phyloP scores from a whole-genome alignment of 768 basidiomycete genomes.

The Hemileccinum impolitum region DNA sequence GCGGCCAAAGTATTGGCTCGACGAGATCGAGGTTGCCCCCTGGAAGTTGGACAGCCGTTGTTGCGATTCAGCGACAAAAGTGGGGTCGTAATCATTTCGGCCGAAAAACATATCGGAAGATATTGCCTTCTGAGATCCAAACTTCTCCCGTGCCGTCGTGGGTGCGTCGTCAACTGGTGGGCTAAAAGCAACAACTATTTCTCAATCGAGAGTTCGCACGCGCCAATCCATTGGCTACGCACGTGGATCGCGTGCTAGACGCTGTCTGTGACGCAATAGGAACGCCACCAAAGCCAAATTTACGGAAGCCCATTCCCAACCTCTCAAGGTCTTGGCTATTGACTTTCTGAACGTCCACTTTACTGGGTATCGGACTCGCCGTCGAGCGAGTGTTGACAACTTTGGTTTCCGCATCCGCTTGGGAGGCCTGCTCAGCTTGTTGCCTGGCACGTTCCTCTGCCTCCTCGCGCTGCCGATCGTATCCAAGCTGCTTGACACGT shows the following conservation, averaged over 20 bases:
- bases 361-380: conserved; percentile 23
- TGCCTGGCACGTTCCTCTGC: conserved; percentile 70
- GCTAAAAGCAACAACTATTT: conserved; percentile 11
- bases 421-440: conserved; percentile 49
- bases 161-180: conserved; percentile 53
- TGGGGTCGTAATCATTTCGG: conserved; percentile 80
- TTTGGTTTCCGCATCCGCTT: conserved; percentile 28
- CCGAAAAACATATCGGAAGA: conserved; percentile 98
- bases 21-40: conserved; percentile 91
- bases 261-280: conserved; percentile 58
- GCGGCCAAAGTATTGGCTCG: conserved; percentile 94
- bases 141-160: conserved; percentile 85
- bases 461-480: conserved; percentile 83
- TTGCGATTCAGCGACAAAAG: conserved; percentile 70
- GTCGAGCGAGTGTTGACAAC: conserved; percentile 24
- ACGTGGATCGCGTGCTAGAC: conserved; percentile 44
- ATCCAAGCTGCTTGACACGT: conserved; percentile 86
- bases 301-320: conserved; percentile 68
- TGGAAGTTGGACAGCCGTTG: conserved; percentile 79
- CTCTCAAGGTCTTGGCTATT: conserved; percentile 51
- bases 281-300: conserved; percentile 82
- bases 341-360: conserved; percentile 36
- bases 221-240: conserved; percentile 1
- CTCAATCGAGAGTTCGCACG: neutral
- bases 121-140: conserved; percentile 91